Base-by-base conservation (phyloP, 176 grass and related monocot genomes). In the Oryza australiensis region DNA sequence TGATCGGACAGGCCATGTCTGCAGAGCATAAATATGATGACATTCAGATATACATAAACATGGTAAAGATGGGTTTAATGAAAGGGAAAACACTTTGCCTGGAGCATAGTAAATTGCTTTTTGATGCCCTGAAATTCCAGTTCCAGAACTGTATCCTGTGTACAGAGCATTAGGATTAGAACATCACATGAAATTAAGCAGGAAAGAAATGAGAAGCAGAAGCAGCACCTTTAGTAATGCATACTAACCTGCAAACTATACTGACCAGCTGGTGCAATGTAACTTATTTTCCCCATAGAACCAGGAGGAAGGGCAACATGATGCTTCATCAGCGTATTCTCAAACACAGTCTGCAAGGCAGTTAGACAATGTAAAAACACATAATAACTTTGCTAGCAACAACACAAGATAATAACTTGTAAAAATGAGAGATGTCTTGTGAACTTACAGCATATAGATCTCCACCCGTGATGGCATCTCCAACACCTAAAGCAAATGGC, bases 91-190 rank as follows among this genome's bases (percentile, higher is more conserved):
- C 64, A 77, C n/a, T 74, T 79, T 62, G 92, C 93, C 72, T 95
- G 90, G 89, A 96, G 93, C 90, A 96, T 92, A 28, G 79, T 89
- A 53, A 89, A 87, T 65, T 93, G 29, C 64, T 93, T 97, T 82
- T 93, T 97, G 77, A 97, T 74, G 72, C 94, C 94, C 65, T 97
- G 94, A 68, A 97, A 93, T 72, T 97, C 94, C 64, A 97, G 72
- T 59, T 97, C 94, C 41, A 97, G 77, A 26, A 97, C 90, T 38
- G 80, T 93, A 78, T 97, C 94, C 94, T 93, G 66, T 9, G 33
- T 37, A 81, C 30, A 86, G 7, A 81, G 20, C 6, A 76, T 46
- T 23, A 84, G 28, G 42, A 80, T 46, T 26, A 84, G 41, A 35
- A 7, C 9, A 18, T 73, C 33, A 84, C 22, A 75, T 30, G 57